A percentile compares a stretch with the other conserved stretches of the same genome.
Conservation (phyloP, 768 basidiomycete genomes). For the Phaeotremella fagi region DNA sequence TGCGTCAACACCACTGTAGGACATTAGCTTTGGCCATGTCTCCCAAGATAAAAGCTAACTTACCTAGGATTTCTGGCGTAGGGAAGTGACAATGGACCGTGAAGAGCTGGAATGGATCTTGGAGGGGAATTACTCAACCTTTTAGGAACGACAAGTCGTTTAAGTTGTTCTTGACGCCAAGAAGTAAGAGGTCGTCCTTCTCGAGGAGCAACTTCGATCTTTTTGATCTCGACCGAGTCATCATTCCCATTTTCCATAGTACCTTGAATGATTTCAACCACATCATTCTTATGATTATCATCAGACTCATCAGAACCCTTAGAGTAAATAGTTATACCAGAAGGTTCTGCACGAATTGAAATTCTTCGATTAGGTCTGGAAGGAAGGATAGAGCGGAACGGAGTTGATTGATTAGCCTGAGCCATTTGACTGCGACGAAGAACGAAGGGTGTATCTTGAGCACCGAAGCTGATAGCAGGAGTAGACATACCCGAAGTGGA, state of each 20-base stretch:
- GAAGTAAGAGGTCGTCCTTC: conserved; percentile 3
- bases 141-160: conserved; percentile 10
- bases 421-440: conserved; percentile 5
- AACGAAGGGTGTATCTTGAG: conserved; percentile 19
- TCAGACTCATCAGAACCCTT: too few species aligned
- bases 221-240: not conserved
- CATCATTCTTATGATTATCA: too few species aligned
- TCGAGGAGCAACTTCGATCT: not conserved
- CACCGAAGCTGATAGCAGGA: conserved; percentile 15
- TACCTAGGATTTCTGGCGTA: conserved; percentile 44
- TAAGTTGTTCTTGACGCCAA: conserved; percentile 33
- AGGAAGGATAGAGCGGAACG: not conserved
- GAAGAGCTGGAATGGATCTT: conserved; percentile 24
- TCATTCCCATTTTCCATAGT: too few species aligned
- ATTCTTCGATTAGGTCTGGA: not conserved
- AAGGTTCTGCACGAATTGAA: not conserved
- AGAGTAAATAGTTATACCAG: not conserved
- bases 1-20: conserved; percentile 33
- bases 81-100: conserved; percentile 34
- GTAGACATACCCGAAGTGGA: conserved; percentile 7
- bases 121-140: conserved; percentile 11
- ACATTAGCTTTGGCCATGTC: conserved; percentile 2
- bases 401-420: not conserved
- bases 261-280: too few species aligned
- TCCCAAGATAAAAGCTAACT: conserved; percentile 2